Base-by-base conservation (phyloP, 495 filamentous ascomycete species). In the Penicillium psychrofluorescens region DNA sequence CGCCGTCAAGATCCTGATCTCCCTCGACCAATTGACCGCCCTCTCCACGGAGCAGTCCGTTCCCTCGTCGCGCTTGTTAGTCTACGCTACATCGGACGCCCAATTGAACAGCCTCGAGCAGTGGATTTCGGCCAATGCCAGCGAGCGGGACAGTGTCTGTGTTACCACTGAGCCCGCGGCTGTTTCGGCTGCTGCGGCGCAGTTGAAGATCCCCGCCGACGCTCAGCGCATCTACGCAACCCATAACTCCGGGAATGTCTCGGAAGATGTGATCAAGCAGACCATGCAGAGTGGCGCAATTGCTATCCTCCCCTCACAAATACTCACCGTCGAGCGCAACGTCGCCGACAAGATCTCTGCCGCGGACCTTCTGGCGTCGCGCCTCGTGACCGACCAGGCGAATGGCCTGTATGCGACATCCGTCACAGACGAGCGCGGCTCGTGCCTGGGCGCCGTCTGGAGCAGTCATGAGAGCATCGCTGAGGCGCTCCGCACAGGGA, bases 391-490 rank as follows among this genome's bases (percentile, higher is more conserved):
- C n/a, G 91, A 97, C 58, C 75, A 89, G 30, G 54, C 74, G n/a
- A 95, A 95, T 59, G 83, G 86, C 6, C 67, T 98, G 8, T 77
- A 91, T 46, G 84, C 90, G 2, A 97, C 92, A 0, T 70, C 94
- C 6, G 92, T 98, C 2, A 84, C 82, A 11, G 88, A 97, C 62
- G 90, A 95, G 65, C 70, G 83, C n/a, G 92, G 90, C 0, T 64
- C 82, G 2, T 88, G 85, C 14, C 71, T 98, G 11, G 92, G 92
- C 0, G 58, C 97, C 44, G 92, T 97, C 2, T 98, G 95, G 73
- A 95, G 89, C 59, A 95, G 83, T 45, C 76, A 83, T 49, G 88
- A 95, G 64, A 96, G 90, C 59, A 80, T 98, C 11, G 71, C 79
- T 9, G 90, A 90, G 64, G 90, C 89, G 15, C 58, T 98, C 36